Evolutionary conservation across 306 rosid species (phyloP).

Genomic region (Vigna reflexopilosa): DNA sequence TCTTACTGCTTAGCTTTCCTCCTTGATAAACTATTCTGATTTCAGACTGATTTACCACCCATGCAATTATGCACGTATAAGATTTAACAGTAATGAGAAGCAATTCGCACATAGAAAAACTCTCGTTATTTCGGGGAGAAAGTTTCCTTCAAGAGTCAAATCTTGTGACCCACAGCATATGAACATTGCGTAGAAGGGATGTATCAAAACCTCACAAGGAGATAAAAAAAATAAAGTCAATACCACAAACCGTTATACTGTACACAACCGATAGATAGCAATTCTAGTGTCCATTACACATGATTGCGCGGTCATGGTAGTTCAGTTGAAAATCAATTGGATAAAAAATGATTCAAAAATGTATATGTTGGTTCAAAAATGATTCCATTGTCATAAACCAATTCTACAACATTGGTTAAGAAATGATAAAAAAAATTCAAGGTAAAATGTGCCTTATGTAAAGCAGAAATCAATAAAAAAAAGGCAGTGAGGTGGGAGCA

Average conservation of each 20-base stretch:
- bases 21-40: not conserved
- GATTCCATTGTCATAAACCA: conserved; percentile 41
- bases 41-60: not conserved
- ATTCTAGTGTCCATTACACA: conserved; percentile 29
- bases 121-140: not conserved
- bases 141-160: not conserved
- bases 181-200: not conserved
- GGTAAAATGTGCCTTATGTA: conserved; percentile 27
- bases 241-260: not conserved
- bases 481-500: conserved; percentile 19
- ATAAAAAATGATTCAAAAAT: not conserved
- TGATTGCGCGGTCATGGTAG: conserved; percentile 19
- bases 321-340: conserved; percentile 15
- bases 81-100: not conserved
- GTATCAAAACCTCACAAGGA: not conserved
- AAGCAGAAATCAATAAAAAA: conserved; percentile 30
- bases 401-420: conserved; percentile 44
- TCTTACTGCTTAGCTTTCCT: not conserved
- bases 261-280: conserved; percentile 27
- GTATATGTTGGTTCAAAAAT: conserved; percentile 35
- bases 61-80: not conserved
- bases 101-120: not conserved
- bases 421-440: conserved; percentile 28
- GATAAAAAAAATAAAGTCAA: not conserved
- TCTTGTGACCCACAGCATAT: not conserved